Evolutionary conservation across 2,329 filamentous ascomycete genomes (phyloP).

Genomic region (Neofusicoccum umdonicola): DNA sequence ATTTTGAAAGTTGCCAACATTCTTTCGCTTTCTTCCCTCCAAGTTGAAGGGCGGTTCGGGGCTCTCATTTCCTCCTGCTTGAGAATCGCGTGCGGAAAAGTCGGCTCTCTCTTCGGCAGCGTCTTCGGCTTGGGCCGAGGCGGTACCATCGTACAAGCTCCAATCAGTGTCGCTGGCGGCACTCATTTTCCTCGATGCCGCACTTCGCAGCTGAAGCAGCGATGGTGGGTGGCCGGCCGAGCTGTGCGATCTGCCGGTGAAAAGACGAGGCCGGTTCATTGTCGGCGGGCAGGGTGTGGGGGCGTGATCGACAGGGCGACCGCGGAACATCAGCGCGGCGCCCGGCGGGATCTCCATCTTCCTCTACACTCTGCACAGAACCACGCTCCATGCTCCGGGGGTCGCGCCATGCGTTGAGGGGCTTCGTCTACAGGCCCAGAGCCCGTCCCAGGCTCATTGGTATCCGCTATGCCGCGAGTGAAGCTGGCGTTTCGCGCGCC

Average conservation of each 20-base stretch:
- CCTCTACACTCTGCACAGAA: background rate
- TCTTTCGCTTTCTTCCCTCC: background rate
- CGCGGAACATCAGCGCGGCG: background rate
- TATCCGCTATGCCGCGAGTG: constrained; percentile 22
- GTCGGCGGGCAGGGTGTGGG: too few relatives aligned
- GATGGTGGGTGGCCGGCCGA: background rate
- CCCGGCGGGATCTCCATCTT: background rate
- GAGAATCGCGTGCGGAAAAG: background rate
- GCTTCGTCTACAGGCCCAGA: constrained; percentile 15
- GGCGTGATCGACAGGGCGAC: background rate
- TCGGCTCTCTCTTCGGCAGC: background rate
- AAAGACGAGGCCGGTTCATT: background rate
- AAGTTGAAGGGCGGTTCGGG: background rate
- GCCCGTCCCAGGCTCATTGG: background rate
- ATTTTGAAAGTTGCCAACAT: background rate
- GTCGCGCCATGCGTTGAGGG: constrained; percentile 30
- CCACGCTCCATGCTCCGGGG: constrained; percentile 30
- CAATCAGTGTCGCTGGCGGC: background rate
- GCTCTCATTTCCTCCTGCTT: background rate
- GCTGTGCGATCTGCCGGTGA: background rate
- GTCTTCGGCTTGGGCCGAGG: background rate
- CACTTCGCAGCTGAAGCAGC: background rate
- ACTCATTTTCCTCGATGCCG: background rate
- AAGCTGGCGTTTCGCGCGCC: background rate
- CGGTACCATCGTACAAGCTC: background rate